Base-by-base conservation (phyloP, 352 stramenopile genomes). In the Halophytophthora polymorphica region DNA sequence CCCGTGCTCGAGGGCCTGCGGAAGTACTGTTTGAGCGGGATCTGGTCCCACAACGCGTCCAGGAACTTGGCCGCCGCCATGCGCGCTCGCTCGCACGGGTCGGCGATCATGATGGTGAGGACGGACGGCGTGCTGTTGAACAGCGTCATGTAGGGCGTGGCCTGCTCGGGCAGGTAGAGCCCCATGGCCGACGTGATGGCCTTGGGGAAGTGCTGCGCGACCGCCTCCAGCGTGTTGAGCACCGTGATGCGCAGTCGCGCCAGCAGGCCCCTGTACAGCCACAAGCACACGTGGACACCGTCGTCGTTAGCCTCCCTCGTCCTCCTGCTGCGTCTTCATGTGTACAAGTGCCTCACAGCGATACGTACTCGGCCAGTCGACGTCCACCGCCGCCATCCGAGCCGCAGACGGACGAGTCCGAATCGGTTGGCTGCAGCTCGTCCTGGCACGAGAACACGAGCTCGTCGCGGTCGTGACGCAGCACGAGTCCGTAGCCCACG, bases 1-100 rank as follows among this genome's bases (percentile, higher is more conserved):
- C 72, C 64, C 33, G 66, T 54, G 36, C 58, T 79, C 3, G 65
- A 77, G 15, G 64, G 51, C 40, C 80, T 75, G 22, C 82, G 75
- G 39, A 93, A 90, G 53, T 89, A 93, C 50, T 87, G 66, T 64
- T 90, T 90, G 21, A 93, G 38, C 17, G 82, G 82, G 23, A 93
- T 85, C 53, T 90, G 82, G 36, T 89, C 77, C 80, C 82, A 93
- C 37, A 91, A 80, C 10, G 63, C 58, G n/a, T 95, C 84, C 35
- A 95, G 62, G 46, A 90, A 90, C 58, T 84, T 88, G n/a, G 77
- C 74, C 7, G 77, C 82, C 7, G 71, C 71, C 38, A 91, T 71
- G 0, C 82, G 80, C 25, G 79, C 82, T 38, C 74, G 83, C 28
- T 95, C 84, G 35, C 77, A 88, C 17, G 82, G 81, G 42, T 95